Evolutionary conservation across 352 stramenopile species (phyloP).

Genomic region (Pythium rhizo-oryzae): DNA sequence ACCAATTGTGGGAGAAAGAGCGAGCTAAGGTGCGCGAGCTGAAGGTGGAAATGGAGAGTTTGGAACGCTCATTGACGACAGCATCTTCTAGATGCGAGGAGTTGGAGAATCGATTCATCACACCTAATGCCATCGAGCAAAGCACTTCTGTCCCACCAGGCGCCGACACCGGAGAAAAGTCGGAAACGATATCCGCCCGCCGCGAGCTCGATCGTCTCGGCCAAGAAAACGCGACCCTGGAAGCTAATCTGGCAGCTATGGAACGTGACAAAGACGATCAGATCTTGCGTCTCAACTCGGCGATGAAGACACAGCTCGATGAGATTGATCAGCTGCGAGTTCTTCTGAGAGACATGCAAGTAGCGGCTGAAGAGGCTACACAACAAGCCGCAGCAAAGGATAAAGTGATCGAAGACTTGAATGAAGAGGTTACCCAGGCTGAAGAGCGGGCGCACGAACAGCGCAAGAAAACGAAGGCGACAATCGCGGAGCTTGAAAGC

Average conservation of each 20-base stretch:
- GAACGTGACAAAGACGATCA: conserved; percentile 32
- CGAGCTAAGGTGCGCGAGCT: conserved; percentile 26
- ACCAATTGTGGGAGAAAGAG: conserved; percentile 35
- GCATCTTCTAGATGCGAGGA: not conserved
- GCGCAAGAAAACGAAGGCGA: conserved; percentile 41
- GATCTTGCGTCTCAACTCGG: conserved; percentile 41
- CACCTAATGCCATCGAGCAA: not conserved
- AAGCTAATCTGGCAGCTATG: conserved; percentile 32
- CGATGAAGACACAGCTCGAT: conserved; percentile 36
- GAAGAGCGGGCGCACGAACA: conserved; percentile 36
- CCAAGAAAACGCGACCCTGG: not conserved
- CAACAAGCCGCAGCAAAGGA: conserved; percentile 22
- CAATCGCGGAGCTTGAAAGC: conserved; percentile 51
- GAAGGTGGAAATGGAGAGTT: conserved; percentile 12
- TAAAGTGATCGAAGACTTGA: conserved; percentile 34
- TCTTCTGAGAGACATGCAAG: conserved; percentile 3
- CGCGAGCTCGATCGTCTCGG: conserved; percentile 6
- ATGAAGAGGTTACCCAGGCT: conserved; percentile 31
- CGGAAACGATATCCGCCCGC: not conserved
- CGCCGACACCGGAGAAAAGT: not conserved
- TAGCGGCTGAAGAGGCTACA: conserved; percentile 1
- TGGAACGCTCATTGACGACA: not conserved
- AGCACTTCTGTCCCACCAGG: not conserved
- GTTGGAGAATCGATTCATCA: not conserved
- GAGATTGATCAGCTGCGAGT: conserved; percentile 7